These are phyloP conservation scores for Botrytis elliptica DNA, from an alignment of 2,329 filamentous ascomycete species.

Conservation along the genomic window DNA sequence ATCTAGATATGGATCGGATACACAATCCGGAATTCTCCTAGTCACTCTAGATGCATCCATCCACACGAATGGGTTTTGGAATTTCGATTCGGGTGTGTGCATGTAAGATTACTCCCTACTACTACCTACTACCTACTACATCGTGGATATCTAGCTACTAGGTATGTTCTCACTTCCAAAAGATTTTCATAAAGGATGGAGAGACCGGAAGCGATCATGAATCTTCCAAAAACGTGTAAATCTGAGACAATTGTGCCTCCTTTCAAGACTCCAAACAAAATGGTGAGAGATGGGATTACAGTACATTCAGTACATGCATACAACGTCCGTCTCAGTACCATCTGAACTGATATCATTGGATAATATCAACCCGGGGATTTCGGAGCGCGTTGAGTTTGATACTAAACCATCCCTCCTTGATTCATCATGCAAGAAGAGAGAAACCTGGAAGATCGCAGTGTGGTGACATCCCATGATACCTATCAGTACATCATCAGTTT, in stretches of 20 bases:
- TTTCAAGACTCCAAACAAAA: not conserved
- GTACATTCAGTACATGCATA: not conserved
- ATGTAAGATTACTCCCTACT: not conserved
- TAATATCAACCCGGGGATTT: not conserved
- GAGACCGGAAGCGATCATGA: not conserved
- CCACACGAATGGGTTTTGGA: not conserved
- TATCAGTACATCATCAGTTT: not conserved
- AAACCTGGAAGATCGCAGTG: not conserved
- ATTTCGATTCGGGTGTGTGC: not conserved
- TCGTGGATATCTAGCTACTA: not conserved
- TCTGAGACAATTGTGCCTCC: not conserved
- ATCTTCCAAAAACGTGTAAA: not conserved
- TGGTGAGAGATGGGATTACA: not conserved
- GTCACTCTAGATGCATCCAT: slow-evolving; percentile 1
- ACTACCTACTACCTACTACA: no score
- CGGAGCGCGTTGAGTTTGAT: not conserved
- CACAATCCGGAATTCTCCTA: slow-evolving; percentile 9
- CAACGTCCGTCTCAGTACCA: not conserved
- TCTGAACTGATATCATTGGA: not conserved
- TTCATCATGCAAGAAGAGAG: not conserved
- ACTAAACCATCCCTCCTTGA: not conserved
- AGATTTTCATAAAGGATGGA: not conserved
- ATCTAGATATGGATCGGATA: not conserved
- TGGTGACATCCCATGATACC: not conserved
- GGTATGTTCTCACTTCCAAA: not conserved